Conservation (phyloP, 257 asterid genomes). For the Solanum arcanum region DNA sequence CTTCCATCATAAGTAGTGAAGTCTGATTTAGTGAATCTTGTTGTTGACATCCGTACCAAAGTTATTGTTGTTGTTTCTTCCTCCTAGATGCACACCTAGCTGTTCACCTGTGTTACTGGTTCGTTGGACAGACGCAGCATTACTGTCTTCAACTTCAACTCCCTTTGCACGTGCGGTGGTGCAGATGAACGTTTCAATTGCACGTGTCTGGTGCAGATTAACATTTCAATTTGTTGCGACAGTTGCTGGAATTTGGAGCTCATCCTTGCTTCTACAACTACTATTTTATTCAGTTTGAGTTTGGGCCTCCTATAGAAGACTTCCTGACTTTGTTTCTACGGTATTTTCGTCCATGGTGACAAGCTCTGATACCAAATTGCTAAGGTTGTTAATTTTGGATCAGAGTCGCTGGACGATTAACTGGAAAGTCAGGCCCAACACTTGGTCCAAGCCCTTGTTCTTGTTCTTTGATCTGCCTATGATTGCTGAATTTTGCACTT, state of each 20-base stretch:
- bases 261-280: background rate
- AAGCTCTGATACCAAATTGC: background rate
- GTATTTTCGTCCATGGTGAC: background rate
- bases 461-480: background rate
- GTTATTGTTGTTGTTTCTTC: background rate
- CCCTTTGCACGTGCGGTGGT: background rate
- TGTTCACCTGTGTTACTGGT: background rate
- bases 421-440: background rate
- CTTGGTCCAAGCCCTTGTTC: background rate
- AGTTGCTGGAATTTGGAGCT: background rate
- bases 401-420: background rate
- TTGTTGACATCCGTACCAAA: background rate
- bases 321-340: background rate
- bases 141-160: background rate
- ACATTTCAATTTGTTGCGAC: background rate
- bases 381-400: background rate
- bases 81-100: background rate
- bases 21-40: background rate
- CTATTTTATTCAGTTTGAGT: background rate
- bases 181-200: background rate
- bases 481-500: background rate
- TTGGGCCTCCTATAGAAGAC: background rate
- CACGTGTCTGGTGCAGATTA: background rate
- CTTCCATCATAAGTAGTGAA: background rate
- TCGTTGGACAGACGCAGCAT: background rate